A percentile compares a stretch with the other conserved stretches of the same genome.
Conservation (phyloP, 257 asterid species). For the Solanum sejunctum region DNA sequence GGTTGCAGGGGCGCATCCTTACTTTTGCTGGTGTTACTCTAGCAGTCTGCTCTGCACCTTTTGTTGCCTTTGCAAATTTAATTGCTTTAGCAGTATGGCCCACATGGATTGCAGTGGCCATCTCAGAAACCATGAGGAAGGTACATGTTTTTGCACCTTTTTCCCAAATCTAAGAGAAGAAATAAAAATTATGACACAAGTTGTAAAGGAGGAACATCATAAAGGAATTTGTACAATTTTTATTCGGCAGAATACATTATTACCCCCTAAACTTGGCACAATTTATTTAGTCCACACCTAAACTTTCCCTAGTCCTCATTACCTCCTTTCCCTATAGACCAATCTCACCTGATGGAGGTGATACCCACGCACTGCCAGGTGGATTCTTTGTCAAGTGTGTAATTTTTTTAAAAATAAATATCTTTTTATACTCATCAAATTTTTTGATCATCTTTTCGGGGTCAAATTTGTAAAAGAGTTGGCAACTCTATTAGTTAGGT, state of each 20-base stretch:
- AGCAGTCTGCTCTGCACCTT: constrained; percentile 77
- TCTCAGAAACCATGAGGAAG: constrained; percentile 87
- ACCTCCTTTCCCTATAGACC: neutral
- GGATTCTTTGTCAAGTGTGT: neutral
- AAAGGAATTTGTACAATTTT: neutral
- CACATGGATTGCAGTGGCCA: constrained; percentile 83
- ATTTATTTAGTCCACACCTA: neutral
- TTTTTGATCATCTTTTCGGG: neutral
- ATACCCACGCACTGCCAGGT: neutral
- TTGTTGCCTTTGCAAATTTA: constrained; percentile 64
- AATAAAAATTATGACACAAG: neutral
- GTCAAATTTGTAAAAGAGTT: neutral
- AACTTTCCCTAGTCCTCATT: neutral
- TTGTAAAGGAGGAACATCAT: neutral
- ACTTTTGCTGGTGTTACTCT: constrained; percentile 72
- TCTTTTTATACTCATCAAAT: neutral
- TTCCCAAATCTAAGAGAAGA: neutral
- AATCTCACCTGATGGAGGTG: neutral
- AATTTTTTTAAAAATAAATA: neutral
- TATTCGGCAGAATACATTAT: neutral
- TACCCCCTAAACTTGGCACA: neutral
- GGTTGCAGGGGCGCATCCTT: constrained; percentile 73
- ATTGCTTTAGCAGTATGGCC: constrained; percentile 87
- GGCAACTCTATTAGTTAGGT: neutral
- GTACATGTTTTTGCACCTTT: constrained; percentile 21